Evolutionary conservation across 2,329 filamentous ascomycete species (phyloP), one percentile per base, ranked within the genome.

Genomic region (Eutypa lata): DNA sequence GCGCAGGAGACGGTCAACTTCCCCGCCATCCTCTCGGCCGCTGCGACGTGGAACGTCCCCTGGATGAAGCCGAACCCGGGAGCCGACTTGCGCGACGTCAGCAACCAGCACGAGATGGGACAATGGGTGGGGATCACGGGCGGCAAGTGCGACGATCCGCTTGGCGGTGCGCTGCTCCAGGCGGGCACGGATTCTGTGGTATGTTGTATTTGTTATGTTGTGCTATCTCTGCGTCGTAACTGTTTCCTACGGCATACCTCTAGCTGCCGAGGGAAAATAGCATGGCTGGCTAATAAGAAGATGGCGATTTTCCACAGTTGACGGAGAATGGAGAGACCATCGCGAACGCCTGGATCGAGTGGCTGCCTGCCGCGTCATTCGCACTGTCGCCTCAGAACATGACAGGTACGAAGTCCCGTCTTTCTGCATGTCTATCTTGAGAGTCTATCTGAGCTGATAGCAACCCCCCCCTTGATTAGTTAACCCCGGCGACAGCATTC

Each of bases 61-160:
- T 48, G 16, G 14, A 31, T 37, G 14, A 18, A 14, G 11, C 46
- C 46, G 16, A 33, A 37, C 24, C 46, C 28, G 3, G 33, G 33
- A 14, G 46, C 21, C 13, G 28, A 48, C 46, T 26, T 48, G 7
- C 28, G 2, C 24, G 28, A 48, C 24, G 16, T 37, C 28, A 21
- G 19, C 22, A 48, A 48, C 46, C 46, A 22, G 14, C 24, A 33
- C 46, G 21, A 18, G 28, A 37, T 48, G 26, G 26, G 28, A 6
- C 28, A 48, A 21, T 48, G 28, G 46, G 33, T 48, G 7, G 46
- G 46, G 14, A 48, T 48, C 46, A 37, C 46, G 14, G 46, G 46
- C 28, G 46, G 46, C 26, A 8, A 14, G 8, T 48, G 46, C 19
- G 16, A 33, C n/a, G 28, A 33, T n/a, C 2, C 24, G 6, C 11